A percentile compares a stretch with the other conserved stretches of the same genome.
Conservation (phyloP, 768 basidiomycete genomes). For the Psilocybe sp. region DNA sequence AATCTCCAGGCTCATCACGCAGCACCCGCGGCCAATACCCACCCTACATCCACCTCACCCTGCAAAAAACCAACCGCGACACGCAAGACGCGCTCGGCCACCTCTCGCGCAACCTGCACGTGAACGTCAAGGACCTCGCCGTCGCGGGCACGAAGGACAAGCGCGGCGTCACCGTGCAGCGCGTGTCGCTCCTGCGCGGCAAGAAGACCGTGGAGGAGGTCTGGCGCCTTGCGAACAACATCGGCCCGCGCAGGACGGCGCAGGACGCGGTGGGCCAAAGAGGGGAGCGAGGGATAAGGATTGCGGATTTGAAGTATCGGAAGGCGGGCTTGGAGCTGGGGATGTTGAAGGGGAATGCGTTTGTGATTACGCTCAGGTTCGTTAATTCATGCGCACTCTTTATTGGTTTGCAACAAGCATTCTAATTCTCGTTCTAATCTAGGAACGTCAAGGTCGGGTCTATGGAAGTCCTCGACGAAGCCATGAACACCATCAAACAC, state of each 20-base stretch:
- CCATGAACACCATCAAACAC: constrained; percentile 72
- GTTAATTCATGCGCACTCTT: constrained; percentile 10
- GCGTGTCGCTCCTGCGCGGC: constrained; percentile 78
- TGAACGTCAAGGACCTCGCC: constrained; percentile 75
- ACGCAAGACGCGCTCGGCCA: constrained; percentile 90
- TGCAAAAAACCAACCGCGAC: constrained; percentile 97
- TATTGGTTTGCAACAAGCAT: neutral
- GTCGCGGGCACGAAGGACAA: constrained; percentile 99
- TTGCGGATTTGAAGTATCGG: constrained; percentile 85
- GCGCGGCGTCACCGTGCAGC: constrained; percentile 92
- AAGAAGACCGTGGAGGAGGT: constrained; percentile 78
- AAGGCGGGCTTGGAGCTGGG: constrained; percentile 85
- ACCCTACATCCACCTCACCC: constrained; percentile 92
- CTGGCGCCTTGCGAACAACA: constrained; percentile 78
- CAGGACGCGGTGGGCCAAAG: constrained; percentile 63
- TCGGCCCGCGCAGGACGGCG: constrained; percentile 51
- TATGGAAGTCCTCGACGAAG: constrained; percentile 66
- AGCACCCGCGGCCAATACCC: constrained; percentile 65
- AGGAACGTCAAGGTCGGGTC: constrained; percentile 87
- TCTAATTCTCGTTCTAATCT: neutral
- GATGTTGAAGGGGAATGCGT: constrained; percentile 95
- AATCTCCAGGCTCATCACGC: constrained; percentile 29
- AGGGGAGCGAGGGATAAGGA: constrained; percentile 86
- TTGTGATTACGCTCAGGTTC: constrained; percentile 91
- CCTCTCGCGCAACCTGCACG: constrained; percentile 74